Evolutionary conservation across 2,329 filamentous ascomycete genomes (phyloP).

Genomic region (Onygenales sp.): DNA sequence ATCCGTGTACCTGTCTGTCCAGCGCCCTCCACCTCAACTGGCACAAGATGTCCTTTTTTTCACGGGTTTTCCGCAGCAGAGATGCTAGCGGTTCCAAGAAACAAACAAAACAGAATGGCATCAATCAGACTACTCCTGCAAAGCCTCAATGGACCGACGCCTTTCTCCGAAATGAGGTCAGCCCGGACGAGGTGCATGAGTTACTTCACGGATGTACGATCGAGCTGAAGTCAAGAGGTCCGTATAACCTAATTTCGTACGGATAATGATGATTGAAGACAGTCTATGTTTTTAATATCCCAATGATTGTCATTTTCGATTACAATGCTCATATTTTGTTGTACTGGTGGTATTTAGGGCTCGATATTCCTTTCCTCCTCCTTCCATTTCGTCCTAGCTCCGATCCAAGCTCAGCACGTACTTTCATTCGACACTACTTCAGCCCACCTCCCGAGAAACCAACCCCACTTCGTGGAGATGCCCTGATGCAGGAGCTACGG

Average conservation of each 20-base stretch:
- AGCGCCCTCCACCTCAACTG: background rate
- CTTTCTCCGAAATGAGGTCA: conserved; percentile 71
- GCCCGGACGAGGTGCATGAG: conserved; percentile 84
- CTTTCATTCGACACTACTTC: conserved; percentile 90
- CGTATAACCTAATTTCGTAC: conserved; percentile 21
- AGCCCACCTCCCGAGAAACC: conserved; percentile 55
- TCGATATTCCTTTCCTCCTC: conserved; percentile 85
- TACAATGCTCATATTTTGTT: conserved; percentile 15
- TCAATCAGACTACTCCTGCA: conserved; percentile 44
- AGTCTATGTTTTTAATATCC: too few relatives aligned
- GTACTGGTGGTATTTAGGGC: conserved; percentile 44
- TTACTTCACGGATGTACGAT: conserved; percentile 74
- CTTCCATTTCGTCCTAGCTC: conserved; percentile 90
- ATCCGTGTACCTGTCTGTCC: background rate
- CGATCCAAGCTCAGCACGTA: conserved; percentile 82
- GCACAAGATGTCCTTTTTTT: conserved; percentile 47
- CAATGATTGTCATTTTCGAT: background rate
- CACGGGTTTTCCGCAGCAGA: conserved; percentile 62
- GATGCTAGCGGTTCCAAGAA: conserved; percentile 58
- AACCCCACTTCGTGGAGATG: conserved; percentile 52
- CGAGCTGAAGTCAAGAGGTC: conserved; percentile 93
- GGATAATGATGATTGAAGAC: too few relatives aligned
- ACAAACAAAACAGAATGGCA: conserved; percentile 41
- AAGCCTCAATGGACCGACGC: conserved; percentile 82
- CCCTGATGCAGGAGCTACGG: conserved; percentile 73